phyloP scores from a whole-genome alignment of 1,284 basidiomycete genomes.

The Chondrostereum purpureum region DNA sequence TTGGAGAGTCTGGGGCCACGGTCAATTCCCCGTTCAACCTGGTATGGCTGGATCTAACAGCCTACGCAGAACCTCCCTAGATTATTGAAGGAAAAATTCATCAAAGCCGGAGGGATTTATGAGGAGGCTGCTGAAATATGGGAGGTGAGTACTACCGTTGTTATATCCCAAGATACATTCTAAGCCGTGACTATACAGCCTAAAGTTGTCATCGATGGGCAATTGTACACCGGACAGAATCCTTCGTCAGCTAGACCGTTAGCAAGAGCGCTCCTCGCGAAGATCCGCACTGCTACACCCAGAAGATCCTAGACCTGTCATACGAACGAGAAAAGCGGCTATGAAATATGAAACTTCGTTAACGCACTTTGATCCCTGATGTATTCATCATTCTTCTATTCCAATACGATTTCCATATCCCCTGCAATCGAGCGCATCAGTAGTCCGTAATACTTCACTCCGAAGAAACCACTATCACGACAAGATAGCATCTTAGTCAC shows the following conservation, averaged over 20 bases:
- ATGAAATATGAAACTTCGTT: not conserved
- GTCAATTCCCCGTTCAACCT: not conserved
- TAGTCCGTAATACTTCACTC: no score
- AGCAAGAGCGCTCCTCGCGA: constrained; percentile 38
- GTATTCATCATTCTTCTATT: no score
- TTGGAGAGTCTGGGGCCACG: constrained; percentile 33
- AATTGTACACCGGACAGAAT: constrained; percentile 63
- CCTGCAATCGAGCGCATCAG: no score
- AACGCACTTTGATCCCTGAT: no score
- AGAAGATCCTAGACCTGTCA: no score
- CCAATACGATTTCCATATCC: no score
- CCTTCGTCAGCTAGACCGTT: constrained; percentile 53
- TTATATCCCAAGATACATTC: not conserved
- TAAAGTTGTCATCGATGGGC: constrained; percentile 36
- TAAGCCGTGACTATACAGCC: constrained; percentile 5
- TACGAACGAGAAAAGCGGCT: not conserved
- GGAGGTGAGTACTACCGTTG: not conserved
- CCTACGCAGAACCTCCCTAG: not conserved
- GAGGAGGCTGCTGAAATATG: not conserved
- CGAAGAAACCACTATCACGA: no score
- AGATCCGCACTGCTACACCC: no score
- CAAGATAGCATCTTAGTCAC: no score
- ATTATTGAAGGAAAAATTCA: not conserved
- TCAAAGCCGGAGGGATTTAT: not conserved
- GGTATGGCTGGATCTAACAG: constrained; percentile 5